Conservation (phyloP, 164 flowering plant species). For the Liquidambar formosana region DNA sequence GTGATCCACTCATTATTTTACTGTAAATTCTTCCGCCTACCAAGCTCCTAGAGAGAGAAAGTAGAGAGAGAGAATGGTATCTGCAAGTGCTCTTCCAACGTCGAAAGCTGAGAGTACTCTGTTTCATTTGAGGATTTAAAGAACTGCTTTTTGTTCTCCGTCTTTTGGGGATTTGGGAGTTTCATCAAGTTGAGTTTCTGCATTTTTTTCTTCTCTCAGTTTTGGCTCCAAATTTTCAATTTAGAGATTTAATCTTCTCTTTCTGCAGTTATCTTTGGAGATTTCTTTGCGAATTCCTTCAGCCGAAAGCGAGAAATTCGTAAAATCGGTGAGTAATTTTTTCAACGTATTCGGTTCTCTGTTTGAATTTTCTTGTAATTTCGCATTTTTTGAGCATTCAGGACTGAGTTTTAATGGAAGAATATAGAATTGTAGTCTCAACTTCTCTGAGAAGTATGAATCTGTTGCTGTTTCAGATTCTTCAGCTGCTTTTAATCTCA, state of each 20-base stretch:
- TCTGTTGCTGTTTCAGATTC: too few species aligned
- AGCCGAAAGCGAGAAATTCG: background rate
- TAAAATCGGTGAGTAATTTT: background rate
- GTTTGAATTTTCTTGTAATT: background rate
- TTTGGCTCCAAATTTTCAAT: too few species aligned
- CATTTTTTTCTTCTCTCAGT: background rate
- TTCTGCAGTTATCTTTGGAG: background rate
- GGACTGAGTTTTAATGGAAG: too few species aligned
- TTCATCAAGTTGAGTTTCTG: background rate
- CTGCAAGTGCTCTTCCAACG: conserved; percentile 7
- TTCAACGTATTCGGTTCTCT: background rate
- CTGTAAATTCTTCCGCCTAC: background rate
- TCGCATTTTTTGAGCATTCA: background rate
- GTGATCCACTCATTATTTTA: too few species aligned
- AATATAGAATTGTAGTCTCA: too few species aligned
- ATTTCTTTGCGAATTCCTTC: background rate
- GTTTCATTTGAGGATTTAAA: background rate
- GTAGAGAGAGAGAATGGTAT: background rate
- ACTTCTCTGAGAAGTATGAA: too few species aligned
- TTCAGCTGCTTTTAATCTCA: too few species aligned
- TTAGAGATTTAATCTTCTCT: background rate
- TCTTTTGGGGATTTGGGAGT: background rate
- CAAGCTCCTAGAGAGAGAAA: background rate
- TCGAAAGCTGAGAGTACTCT: background rate
- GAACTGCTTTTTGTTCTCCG: background rate